phyloP scores from a whole-genome alignment of 768 basidiomycete genomes.

The Tephrocybe sp. region DNA sequence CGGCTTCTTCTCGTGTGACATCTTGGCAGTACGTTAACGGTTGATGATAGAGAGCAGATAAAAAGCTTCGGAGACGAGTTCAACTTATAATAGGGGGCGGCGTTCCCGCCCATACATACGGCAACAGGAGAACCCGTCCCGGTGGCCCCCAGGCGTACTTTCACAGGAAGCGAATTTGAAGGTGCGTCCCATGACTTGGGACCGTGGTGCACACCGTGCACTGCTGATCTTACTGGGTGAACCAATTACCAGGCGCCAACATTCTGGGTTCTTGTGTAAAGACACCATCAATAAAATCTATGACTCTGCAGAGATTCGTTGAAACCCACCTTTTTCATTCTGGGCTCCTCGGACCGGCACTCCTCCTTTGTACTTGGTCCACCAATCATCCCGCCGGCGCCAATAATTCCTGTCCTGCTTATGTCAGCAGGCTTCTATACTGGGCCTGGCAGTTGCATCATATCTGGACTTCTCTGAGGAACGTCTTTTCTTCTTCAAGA shows the following conservation, averaged over 20 bases:
- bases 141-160: too few species aligned
- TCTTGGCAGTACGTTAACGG: not conserved
- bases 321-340: too few species aligned
- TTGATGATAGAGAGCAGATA: not conserved
- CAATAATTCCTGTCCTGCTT: not conserved
- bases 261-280: too few species aligned
- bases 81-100: not conserved
- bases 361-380: too few species aligned
- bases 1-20: conserved; percentile 3
- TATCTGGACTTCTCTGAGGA: too few species aligned
- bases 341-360: too few species aligned
- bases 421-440: not conserved
- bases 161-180: not conserved
- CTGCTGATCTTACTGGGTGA: too few species aligned
- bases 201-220: not conserved
- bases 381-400: not conserved
- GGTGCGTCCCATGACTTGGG: conserved; percentile 1
- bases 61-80: not conserved
- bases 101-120: not conserved
- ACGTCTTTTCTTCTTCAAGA: too few species aligned
- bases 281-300: too few species aligned
- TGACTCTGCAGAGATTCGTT: too few species aligned
- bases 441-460: too few species aligned
- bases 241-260: too few species aligned
- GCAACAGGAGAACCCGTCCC: conserved; percentile 4